Evolutionary conservation across 2,329 filamentous ascomycete species (phyloP).

Genomic region (Xylariaceae sp.): DNA sequence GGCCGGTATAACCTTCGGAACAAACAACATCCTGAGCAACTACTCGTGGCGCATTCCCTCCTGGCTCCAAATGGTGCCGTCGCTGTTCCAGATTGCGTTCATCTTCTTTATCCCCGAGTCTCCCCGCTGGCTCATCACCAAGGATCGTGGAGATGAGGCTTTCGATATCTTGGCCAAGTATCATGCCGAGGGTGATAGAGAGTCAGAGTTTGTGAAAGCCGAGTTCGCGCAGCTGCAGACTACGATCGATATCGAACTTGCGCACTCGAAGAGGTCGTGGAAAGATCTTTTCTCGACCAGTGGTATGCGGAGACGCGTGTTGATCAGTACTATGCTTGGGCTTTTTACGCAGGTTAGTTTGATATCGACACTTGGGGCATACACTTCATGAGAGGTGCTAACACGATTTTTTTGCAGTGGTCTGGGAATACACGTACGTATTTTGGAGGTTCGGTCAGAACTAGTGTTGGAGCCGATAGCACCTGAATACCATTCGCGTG

Average conservation of each 20-base stretch:
- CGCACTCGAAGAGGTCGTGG: slow-evolving; percentile 47
- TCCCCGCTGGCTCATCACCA: slow-evolving; percentile 56
- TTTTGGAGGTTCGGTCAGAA: background rate
- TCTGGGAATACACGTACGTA: slow-evolving; percentile 21
- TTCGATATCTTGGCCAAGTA: slow-evolving; percentile 45
- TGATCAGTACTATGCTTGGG: slow-evolving; percentile 38
- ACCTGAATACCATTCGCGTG: too few species aligned
- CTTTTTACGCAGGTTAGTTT: slow-evolving; percentile 36
- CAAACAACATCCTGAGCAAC: slow-evolving; percentile 37
- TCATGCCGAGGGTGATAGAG: slow-evolving; percentile 44
- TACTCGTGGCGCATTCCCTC: slow-evolving; percentile 47
- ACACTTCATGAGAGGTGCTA: too few species aligned
- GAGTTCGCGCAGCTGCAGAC: slow-evolving; percentile 56
- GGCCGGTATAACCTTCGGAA: slow-evolving; percentile 50
- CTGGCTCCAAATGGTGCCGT: slow-evolving; percentile 45
- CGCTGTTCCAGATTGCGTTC: slow-evolving; percentile 39
- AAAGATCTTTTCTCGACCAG: slow-evolving; percentile 39
- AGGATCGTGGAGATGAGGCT: slow-evolving; percentile 50
- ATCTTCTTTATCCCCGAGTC: slow-evolving; percentile 56
- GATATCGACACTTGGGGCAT: too few species aligned
- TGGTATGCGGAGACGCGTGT: slow-evolving; percentile 39
- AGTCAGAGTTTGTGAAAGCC: slow-evolving; percentile 48
- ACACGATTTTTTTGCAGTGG: slow-evolving; percentile 5
- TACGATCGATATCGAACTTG: slow-evolving; percentile 52
- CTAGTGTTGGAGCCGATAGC: background rate